Base-by-base conservation (phyloP, 805 yeast genomes). In the Candida hungchunana region DNA sequence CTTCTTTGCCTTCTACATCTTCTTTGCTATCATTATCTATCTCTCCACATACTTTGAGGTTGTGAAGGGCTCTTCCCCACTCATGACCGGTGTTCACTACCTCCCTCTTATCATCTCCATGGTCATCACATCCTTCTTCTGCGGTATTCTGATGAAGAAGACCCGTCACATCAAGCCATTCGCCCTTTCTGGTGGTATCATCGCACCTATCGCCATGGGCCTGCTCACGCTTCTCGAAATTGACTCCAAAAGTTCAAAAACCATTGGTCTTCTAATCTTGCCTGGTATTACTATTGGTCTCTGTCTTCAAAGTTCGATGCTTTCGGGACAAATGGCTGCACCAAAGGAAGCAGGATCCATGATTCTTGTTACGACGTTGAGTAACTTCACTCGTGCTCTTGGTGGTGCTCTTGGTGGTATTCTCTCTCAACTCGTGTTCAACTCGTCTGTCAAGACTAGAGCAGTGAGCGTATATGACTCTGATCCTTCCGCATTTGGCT, bases 311-410 rank as follows among this genome's bases (percentile, higher is more conserved):
- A 37, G 57, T n/a, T 42, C 55, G 6, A 23, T 60, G 29, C 37
- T 60, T 16, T 47, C 56, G 16, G 46, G 55, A 11, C 66, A 62
- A 39, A 23, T 60, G 5, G 47, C 57, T 18, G 74, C 77, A 5
- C 78, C 79, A 22, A 70, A 71, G 42, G 53, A 59, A 0, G 63
- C 69, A 2, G 78, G 79, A 8, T 62, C 68, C 1, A 55, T 60
- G 10, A 70, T 74, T 28, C 44, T 72, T 55, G 58, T 71, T 1
- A 70, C 75, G 3, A 50, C 73, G 2, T 59, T 64, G 26, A 34
- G 65, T 29, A 65, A 63, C 45, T 68, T 69, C 44, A 46, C 47
- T 7, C 62, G 77, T 48, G 44, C 66, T 3, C 37, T 70, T 14
- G 71, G 69, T 13, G 67, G 69, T 29, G 59, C 74, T 3, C n/a